A percentile compares a stretch with the other conserved stretches of the same genome.
phyloP scores from a whole-genome alignment of 345 rosid species.

The Pistacia atlantica region DNA sequence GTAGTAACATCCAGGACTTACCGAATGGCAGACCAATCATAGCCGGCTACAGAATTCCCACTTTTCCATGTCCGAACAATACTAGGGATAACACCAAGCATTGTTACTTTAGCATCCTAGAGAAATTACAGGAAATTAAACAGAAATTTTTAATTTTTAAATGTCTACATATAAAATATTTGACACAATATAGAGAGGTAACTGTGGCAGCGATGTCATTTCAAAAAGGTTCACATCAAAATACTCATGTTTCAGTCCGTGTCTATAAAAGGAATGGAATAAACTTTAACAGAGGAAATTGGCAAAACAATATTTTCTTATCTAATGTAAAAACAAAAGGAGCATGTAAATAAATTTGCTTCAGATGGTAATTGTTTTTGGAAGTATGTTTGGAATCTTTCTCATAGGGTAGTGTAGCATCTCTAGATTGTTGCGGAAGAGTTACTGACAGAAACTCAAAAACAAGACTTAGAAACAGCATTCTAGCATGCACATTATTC shows the following conservation, averaged over 20 bases:
- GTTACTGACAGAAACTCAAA: not conserved
- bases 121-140: slow-evolving; percentile 22
- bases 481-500: not conserved
- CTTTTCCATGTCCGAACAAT: slow-evolving; percentile 89
- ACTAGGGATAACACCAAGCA: slow-evolving; percentile 98
- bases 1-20: slow-evolving; percentile 17
- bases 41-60: slow-evolving; percentile 63
- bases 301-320: no score
- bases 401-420: not conserved
- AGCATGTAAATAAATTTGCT: not conserved
- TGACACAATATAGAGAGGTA: not conserved
- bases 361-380: not conserved
- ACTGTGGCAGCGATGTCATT: not conserved
- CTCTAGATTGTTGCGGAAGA: not conserved
- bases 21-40: slow-evolving; percentile 97
- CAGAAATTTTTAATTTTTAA: not conserved
- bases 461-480: not conserved
- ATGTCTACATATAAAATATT: not conserved
- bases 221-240: not conserved
- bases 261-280: not conserved
- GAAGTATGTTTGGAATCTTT: not conserved
- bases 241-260: not conserved
- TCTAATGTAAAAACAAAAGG: no score
- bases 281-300: not conserved
- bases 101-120: slow-evolving; percentile 90